phyloP scores from a whole-genome alignment of 805 yeast species.

The Lachancea fermentati region DNA sequence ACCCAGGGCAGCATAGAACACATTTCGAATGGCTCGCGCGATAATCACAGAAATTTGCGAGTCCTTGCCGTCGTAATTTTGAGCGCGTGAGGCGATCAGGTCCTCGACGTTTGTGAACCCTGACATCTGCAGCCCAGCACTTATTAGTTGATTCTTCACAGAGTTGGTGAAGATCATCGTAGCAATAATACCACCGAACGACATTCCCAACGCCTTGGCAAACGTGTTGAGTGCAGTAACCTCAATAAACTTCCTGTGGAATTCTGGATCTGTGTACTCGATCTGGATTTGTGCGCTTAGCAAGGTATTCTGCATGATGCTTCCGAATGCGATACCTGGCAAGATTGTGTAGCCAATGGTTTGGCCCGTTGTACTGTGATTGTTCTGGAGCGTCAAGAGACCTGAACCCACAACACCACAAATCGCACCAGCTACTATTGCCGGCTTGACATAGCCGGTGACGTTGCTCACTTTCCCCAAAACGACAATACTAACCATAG shows the following conservation, averaged over 20 bases:
- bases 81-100: conserved; percentile 16
- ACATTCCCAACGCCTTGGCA: conserved; percentile 20
- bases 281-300: conserved; percentile 29
- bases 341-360: conserved; percentile 36
- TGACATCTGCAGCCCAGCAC: conserved; percentile 3
- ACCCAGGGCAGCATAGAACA: conserved; percentile 13
- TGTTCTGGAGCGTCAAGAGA: conserved; percentile 28
- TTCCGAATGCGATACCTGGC: conserved; percentile 36
- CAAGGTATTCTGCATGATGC: conserved; percentile 31
- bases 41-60: conserved; percentile 10
- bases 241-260: conserved; percentile 20
- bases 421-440: conserved; percentile 28
- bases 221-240: conserved; percentile 24
- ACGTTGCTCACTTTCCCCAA: conserved; percentile 31
- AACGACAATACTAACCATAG: conserved; percentile 18
- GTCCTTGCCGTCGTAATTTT: conserved; percentile 17
- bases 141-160: conserved; percentile 13
- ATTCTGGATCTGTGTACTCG: conserved; percentile 16
- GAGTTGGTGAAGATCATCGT: conserved; percentile 22
- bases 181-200: conserved; percentile 23
- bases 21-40: conserved; percentile 12
- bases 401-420: conserved; percentile 35
- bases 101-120: conserved; percentile 15
- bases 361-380: conserved; percentile 23
- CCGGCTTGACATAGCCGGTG: conserved; percentile 34